phyloP scores from a whole-genome alignment of 2,329 filamentous ascomycete genomes.

The Fusarium coffeatum region DNA sequence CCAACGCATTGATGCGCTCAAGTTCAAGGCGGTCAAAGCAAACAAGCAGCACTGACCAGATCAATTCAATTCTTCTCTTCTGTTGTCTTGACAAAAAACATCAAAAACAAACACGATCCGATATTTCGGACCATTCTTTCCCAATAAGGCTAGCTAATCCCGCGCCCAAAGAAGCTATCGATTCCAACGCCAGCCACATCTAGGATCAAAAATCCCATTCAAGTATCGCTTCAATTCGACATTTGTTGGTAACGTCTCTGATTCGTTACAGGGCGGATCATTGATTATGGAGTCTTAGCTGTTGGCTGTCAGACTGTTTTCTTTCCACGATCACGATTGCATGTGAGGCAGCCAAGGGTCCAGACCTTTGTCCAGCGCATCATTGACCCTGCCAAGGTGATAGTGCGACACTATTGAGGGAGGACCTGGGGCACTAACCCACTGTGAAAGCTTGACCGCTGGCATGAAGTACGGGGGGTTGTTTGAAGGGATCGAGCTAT shows the following conservation, averaged over 20 bases:
- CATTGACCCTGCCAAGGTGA: slow-evolving; percentile 15
- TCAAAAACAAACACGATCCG: not conserved
- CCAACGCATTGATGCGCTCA: not conserved
- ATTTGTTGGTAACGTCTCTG: not conserved
- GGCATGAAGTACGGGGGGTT: not conserved
- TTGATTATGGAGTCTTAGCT: not conserved
- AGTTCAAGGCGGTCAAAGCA: not conserved
- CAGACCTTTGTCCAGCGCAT: slow-evolving; percentile 6
- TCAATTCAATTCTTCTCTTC: not conserved
- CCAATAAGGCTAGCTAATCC: not conserved
- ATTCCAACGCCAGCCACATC: slow-evolving; percentile 20
- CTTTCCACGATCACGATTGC: not conserved
- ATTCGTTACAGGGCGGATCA: not conserved
- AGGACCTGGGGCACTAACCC: not conserved
- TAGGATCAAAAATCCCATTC: not conserved
- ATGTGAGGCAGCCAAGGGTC: slow-evolving; percentile 4
- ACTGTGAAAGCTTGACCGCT: not conserved
- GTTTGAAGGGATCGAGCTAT: too few relatives aligned
- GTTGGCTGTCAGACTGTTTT: not conserved
- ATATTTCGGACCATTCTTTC: not conserved
- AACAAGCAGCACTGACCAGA: not conserved
- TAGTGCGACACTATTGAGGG: slow-evolving; percentile 13
- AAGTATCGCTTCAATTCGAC: not conserved
- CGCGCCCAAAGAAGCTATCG: slow-evolving; percentile 5
- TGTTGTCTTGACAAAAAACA: not conserved